Conservation (phyloP, 2,329 filamentous ascomycete species). For the Immersiporthe knoxdaviesiana region DNA sequence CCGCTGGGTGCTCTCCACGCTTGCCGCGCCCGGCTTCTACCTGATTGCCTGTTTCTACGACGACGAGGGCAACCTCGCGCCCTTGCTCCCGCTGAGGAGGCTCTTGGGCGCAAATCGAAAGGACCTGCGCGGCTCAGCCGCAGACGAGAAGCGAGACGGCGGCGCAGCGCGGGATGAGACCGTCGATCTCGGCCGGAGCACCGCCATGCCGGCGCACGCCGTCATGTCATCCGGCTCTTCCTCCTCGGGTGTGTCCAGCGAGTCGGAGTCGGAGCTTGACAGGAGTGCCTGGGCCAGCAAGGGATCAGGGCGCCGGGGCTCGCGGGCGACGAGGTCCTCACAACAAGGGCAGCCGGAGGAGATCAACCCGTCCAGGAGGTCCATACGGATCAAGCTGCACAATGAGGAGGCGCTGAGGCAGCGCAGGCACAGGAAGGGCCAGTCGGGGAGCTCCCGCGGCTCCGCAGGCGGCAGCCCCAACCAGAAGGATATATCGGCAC, state of each 20-base stretch:
- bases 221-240: slow-evolving; percentile 51
- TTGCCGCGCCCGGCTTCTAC: slow-evolving; percentile 81
- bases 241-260: slow-evolving; percentile 71
- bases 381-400: slow-evolving; percentile 88
- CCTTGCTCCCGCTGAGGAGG: slow-evolving; percentile 72
- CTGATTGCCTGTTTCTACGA: slow-evolving; percentile 83
- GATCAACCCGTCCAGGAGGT: slow-evolving; percentile 69
- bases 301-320: slow-evolving; percentile 50
- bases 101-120: slow-evolving; percentile 57
- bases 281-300: slow-evolving; percentile 37
- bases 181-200: slow-evolving; percentile 31
- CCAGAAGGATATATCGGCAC: slow-evolving; percentile 67
- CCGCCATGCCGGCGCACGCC: slow-evolving; percentile 32
- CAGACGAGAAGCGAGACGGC: slow-evolving; percentile 41
- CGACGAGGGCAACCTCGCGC: slow-evolving; percentile 76
- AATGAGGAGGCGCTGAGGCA: slow-evolving; percentile 76
- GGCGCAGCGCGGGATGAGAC: slow-evolving; percentile 28
- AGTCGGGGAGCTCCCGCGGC: slow-evolving; percentile 51
- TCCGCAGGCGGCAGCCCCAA: slow-evolving; percentile 42
- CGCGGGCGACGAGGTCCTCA: slow-evolving; percentile 67
- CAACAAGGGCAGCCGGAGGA: slow-evolving; percentile 61
- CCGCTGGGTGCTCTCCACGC: slow-evolving; percentile 75
- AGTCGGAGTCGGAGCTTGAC: slow-evolving; percentile 66
- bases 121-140: slow-evolving; percentile 53
- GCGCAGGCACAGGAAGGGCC: slow-evolving; percentile 69